Base-by-base conservation (phyloP, 2,329 filamentous ascomycete genomes). In the Trichophyton mentagrophytes region DNA sequence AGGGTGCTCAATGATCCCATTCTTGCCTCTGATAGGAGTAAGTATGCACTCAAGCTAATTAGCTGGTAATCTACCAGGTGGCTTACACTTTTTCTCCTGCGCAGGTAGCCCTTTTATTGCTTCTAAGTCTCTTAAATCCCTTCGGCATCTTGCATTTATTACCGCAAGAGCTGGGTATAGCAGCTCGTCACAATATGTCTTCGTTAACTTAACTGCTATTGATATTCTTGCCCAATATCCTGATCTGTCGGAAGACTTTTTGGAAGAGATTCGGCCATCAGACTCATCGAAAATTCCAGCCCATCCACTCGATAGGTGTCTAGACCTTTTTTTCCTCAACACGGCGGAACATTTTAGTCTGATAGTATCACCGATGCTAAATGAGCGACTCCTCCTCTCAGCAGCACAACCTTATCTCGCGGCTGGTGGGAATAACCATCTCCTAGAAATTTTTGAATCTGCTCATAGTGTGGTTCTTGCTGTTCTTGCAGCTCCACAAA, bases 261-360 rank as follows among this genome's bases (percentile, higher is more conserved):
- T 95, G 25, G 77, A 79, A 63, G 80, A 82, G 20, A 86, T 87
- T 57, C 79, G 80, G 61, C 83, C 83, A 4, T 72, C 73, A 47
- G 76, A 80, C 61, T 70, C 80, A 17, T 79, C 81, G 46, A 73
- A 77, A 44, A 83, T 87, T 36, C 82, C 86, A 0, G 73, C 76
- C 4, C 82, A 87, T 64, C 84, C 86, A 3, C 76, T 90, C 1
- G 83, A 89, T 66, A 81, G 87, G 61, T 86, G 82, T 17, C 77
- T 92, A n/a, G 88, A 93, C 69, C 81, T 95, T 15, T 96, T 89
- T 76, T 95, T 95, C 73, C 81, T 96, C 64, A 93, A 95, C 69
- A 83, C 86, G 0, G 86, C 88, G 1, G 91, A 96, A 71, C 89
- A 95, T 71, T 85, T 96, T 63, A 85, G 89, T 0, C 77, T 90